These are phyloP conservation scores for Hepatocystis sp. DNA, from an alignment of 169 alveolate genomes.

Conservation along the genomic window DNA sequence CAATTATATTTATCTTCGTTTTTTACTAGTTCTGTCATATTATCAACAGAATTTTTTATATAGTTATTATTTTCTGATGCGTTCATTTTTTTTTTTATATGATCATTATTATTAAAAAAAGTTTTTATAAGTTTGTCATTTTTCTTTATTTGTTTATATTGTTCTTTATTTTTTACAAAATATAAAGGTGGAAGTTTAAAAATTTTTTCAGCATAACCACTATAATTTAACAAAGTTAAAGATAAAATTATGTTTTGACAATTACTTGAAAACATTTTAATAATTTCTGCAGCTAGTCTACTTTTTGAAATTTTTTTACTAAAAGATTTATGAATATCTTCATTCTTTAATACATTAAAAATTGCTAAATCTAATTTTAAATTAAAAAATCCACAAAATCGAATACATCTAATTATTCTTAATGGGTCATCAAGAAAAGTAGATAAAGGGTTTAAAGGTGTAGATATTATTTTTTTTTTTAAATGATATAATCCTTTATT, in stretches of 20 bases:
- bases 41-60: too few relatives aligned
- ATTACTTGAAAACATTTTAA: constrained; percentile 44
- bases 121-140: too few relatives aligned
- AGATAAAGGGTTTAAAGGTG: constrained; percentile 94
- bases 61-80: too few relatives aligned
- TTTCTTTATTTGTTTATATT: too few relatives aligned
- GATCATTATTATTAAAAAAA: too few relatives aligned
- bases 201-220: constrained; percentile 40
- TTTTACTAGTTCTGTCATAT: too few relatives aligned
- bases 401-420: constrained; percentile 96
- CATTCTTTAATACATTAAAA: constrained; percentile 75
- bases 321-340: constrained; percentile 38
- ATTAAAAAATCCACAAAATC: constrained; percentile 94
- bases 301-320: constrained; percentile 70
- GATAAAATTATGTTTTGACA: constrained; percentile 36
- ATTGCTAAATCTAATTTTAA: constrained; percentile 88
- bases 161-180: constrained; percentile 35
- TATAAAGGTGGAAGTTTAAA: constrained; percentile 25
- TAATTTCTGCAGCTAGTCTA: constrained; percentile 59
- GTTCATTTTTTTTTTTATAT: too few relatives aligned
- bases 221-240: constrained; percentile 55
- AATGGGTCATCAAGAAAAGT: constrained; percentile 99
- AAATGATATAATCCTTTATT: constrained; percentile 94
- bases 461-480: constrained; percentile 91
- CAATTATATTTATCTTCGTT: too few relatives aligned